A percentile compares a stretch with the other conserved stretches of the same genome.
phyloP scores from a whole-genome alignment of 352 stramenopile species.

The Phytophthora pluvialis region DNA sequence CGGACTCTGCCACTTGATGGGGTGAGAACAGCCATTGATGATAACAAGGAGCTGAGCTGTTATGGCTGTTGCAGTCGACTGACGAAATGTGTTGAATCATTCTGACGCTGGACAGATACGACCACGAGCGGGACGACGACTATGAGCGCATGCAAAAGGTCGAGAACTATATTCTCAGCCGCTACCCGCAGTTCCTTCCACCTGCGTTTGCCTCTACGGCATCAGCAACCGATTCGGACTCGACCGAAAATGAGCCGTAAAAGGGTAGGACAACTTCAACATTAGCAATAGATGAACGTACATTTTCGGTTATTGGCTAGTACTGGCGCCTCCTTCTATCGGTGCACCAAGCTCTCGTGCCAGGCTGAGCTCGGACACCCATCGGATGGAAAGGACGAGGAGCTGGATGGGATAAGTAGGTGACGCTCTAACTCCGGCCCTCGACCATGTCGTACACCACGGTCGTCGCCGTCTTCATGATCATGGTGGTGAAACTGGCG shows the following conservation, averaged over 20 bases:
- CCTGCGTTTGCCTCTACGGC: slow-evolving; percentile 18
- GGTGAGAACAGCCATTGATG: slow-evolving; percentile 39
- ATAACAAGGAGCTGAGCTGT: neutral
- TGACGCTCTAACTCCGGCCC: slow-evolving; percentile 34
- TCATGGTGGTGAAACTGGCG: slow-evolving; percentile 91
- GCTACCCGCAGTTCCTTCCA: slow-evolving; percentile 60
- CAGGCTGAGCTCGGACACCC: slow-evolving; percentile 14
- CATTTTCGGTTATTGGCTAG: slow-evolving; percentile 23
- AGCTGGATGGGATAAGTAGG: slow-evolving; percentile 17
- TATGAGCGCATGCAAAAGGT: slow-evolving; percentile 79
- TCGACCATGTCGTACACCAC: slow-evolving; percentile 87
- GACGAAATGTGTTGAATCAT: slow-evolving; percentile 9
- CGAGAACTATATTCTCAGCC: slow-evolving; percentile 70
- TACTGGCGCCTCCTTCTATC: slow-evolving; percentile 29
- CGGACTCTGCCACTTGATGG: slow-evolving; percentile 84
- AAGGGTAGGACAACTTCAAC: slow-evolving; percentile 15
- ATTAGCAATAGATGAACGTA: slow-evolving; percentile 19
- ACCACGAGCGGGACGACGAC: slow-evolving; percentile 79
- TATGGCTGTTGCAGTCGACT: slow-evolving; percentile 5
- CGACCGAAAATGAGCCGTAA: slow-evolving; percentile 12
- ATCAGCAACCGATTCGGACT: slow-evolving; percentile 9
- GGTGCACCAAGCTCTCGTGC: slow-evolving; percentile 22
- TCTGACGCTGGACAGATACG: slow-evolving; percentile 53
- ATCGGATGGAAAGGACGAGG: slow-evolving; percentile 9
- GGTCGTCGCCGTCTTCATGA: slow-evolving; percentile 90